Base-by-base conservation (phyloP, 2,329 filamentous ascomycete genomes). In the Dothideomycetidae sp. region DNA sequence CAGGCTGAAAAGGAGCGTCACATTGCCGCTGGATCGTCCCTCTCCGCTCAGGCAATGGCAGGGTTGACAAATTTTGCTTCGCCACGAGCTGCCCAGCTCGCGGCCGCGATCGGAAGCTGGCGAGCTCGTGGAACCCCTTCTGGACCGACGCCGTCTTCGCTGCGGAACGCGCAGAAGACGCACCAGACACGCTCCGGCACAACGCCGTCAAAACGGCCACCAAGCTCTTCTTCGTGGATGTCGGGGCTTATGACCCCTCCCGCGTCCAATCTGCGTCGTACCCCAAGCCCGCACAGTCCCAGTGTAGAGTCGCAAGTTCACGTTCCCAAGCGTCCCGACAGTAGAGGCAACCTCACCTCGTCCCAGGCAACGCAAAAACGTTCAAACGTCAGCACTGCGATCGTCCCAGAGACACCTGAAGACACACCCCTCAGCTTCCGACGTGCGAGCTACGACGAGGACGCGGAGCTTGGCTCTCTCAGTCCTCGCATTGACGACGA, bases 71-170 rank as follows among this genome's bases (percentile, higher is more conserved):
- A 73, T 46, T 75, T 86, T 45, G 78, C 82, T 9, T 81, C 83
- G 2, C 88, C 86, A 3, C 77, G 84, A 19, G 79, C 93, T 11
- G 83, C 82, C 4, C 78, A 93, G 53, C 80, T 93, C 15, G 83
- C 84, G n/a, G 84, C 85, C n/a, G 88, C 85, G n/a, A 93, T 86
- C 74, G 86, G 84, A 32, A 93, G 79, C 57, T 94, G 88, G 88
- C 78, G 86, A 4, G 39, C 33, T 12, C 14, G 23, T 11, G 40
- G 30, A 11, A 23, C 42, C n/a, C 37, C 30, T n/a, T 31, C 23
- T 9, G 30, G 11, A 11, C 38, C 41, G 7, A 31, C 36, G 4
- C 36, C 31, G 21, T 36, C 33, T 50, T 48, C 61, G 55, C 41
- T 42, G 43, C 48, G 43, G 40, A 39, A 30, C 31, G 34, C 39